A percentile compares a stretch with the other conserved stretches of the same genome.
phyloP scores from a whole-genome alignment of 306 rosid genomes.

The Astragalus glycyphyllos region DNA sequence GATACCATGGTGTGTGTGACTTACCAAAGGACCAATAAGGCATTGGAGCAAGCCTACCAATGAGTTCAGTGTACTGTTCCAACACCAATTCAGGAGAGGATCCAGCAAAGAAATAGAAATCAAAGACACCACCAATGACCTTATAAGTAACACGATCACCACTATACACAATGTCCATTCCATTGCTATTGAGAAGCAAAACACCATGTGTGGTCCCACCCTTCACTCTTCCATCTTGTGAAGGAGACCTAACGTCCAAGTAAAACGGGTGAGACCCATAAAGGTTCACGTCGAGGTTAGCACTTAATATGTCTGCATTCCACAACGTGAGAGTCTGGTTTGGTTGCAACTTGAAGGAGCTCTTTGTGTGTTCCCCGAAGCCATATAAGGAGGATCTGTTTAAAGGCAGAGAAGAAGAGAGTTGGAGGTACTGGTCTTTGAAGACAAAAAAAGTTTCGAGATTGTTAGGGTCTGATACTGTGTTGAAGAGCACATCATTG shows the following conservation, averaged over 20 bases:
- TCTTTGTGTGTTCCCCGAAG: slow-evolving; percentile 77
- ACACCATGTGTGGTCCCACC: slow-evolving; percentile 79
- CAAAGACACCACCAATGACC: slow-evolving; percentile 77
- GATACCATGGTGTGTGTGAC: not conserved
- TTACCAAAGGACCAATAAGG: slow-evolving; percentile 96
- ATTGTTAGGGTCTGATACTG: slow-evolving; percentile 51
- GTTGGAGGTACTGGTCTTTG: slow-evolving; percentile 77
- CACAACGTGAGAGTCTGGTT: slow-evolving; percentile 65
- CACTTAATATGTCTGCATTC: slow-evolving; percentile 61
- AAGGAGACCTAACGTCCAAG: slow-evolving; percentile 66
- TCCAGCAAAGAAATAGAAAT: slow-evolving; percentile 76
- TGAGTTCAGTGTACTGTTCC: slow-evolving; percentile 77
- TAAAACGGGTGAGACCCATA: slow-evolving; percentile 93
- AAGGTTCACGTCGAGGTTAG: slow-evolving; percentile 59
- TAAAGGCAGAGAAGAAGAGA: slow-evolving; percentile 69
- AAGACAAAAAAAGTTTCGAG: slow-evolving; percentile 59
- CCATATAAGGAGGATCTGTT: slow-evolving; percentile 64
- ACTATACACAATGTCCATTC: slow-evolving; percentile 72
- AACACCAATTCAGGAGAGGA: slow-evolving; percentile 69
- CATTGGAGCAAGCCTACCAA: slow-evolving; percentile 86
- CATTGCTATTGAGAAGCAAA: slow-evolving; percentile 72
- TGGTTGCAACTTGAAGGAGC: slow-evolving; percentile 64
- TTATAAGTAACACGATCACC: slow-evolving; percentile 73
- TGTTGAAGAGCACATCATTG: slow-evolving; percentile 60
- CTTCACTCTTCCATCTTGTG: slow-evolving; percentile 48